Evolutionary conservation across 139 green algal species (phyloP).

Genomic region (Chlorella sp.): DNA sequence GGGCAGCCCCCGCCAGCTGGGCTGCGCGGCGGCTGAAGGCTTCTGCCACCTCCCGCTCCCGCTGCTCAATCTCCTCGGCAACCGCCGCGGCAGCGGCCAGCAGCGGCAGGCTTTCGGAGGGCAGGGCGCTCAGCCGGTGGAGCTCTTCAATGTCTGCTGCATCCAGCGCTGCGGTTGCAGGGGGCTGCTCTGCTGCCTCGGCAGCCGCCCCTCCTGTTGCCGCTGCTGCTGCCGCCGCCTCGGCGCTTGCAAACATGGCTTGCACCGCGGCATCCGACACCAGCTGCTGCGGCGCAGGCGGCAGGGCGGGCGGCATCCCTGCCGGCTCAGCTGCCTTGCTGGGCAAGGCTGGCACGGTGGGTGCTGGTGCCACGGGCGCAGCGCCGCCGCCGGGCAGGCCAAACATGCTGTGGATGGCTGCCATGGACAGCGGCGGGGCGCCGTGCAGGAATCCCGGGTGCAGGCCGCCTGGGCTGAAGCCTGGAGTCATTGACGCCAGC

Average conservation of each 20-base stretch:
- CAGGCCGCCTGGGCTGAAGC: not conserved
- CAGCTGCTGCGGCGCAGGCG: not conserved
- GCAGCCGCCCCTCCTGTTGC: not conserved
- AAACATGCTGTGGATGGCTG: constrained; percentile 17
- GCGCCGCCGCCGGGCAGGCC: not conserved
- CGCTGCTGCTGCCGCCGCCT: not conserved
- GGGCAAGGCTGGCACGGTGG: not conserved
- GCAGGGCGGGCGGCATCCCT: not conserved
- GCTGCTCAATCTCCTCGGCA: constrained; percentile 14
- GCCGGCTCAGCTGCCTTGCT: not conserved
- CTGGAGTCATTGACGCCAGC: not conserved
- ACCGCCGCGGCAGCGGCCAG: constrained; percentile 8
- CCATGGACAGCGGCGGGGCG: not conserved
- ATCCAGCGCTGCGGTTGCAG: not conserved
- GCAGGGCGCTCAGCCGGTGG: not conserved
- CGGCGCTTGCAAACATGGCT: constrained; percentile 17
- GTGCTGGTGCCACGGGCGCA: not conserved
- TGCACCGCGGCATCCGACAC: not conserved
- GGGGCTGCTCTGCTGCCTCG: not conserved
- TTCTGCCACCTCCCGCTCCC: not conserved
- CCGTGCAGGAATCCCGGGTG: not conserved
- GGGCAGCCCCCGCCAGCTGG: not conserved
- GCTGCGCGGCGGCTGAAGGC: not conserved
- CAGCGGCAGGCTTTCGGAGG: constrained; percentile 12
- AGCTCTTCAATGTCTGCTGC: not conserved